These are phyloP conservation scores for Trichoderma guizhouense DNA, from an alignment of 2,329 filamentous ascomycete species.

Conservation along the genomic window DNA sequence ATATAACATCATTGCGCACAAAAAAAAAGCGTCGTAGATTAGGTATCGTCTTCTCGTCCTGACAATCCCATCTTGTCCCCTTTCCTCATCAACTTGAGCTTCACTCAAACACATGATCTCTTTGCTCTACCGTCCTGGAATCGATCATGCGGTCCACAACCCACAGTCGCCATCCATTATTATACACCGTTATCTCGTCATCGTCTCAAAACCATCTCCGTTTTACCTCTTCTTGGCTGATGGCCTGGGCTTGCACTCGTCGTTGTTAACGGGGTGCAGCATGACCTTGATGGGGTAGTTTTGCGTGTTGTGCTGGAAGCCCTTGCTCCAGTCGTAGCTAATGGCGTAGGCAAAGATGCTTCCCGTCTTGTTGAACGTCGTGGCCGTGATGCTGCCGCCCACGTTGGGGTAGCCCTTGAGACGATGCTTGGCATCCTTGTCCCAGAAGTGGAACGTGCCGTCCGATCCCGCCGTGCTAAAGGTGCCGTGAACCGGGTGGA, in stretches of 20 bases:
- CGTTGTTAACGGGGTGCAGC: constrained; percentile 69
- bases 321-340: constrained; percentile 98
- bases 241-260: constrained; percentile 61
- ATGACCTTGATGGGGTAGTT: constrained; percentile 76
- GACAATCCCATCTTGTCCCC: constrained; percentile 3
- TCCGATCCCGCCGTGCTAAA: constrained; percentile 95
- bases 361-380: constrained; percentile 85
- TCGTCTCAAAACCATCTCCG: not conserved
- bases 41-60: constrained; percentile 5
- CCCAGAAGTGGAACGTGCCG: constrained; percentile 96
- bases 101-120: not conserved
- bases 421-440: constrained; percentile 85
- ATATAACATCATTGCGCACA: constrained; percentile 4
- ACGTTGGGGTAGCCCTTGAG: constrained; percentile 85
- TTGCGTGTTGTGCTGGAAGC: constrained; percentile 78
- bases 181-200: not conserved
- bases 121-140: not conserved
- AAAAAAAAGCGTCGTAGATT: constrained; percentile 1
- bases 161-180: not conserved
- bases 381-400: constrained; percentile 82
- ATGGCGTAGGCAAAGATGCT: constrained; percentile 84
- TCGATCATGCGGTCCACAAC: not conserved
- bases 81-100: not conserved
- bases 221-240: constrained; percentile 57
- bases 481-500: constrained; percentile 95